Percentiles rank a stretch among this genome's conserved stretches.
These are phyloP conservation scores for Fusarium circinatum DNA, from an alignment of 2,329 filamentous ascomycete species.

Conservation along the genomic window DNA sequence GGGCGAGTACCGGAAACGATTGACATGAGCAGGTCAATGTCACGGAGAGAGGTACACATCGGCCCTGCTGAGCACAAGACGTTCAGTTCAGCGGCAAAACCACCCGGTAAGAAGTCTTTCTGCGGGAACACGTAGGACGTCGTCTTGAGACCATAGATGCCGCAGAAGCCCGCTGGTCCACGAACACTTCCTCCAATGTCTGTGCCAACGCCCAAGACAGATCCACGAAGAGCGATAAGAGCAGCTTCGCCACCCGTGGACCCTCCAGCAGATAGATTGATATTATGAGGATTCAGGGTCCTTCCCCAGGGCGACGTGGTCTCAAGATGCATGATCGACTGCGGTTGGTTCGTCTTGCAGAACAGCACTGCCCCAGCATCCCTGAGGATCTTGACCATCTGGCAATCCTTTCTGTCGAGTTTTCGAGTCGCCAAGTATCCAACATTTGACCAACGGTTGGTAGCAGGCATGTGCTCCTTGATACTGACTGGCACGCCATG, in stretches of 20 bases:
- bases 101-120: conserved; percentile 37
- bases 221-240: conserved; percentile 52
- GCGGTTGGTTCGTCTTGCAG: conserved; percentile 70
- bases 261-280: conserved; percentile 68
- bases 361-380: conserved; percentile 62
- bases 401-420: conserved; percentile 61
- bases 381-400: conserved; percentile 66
- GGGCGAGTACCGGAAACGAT: conserved; percentile 40
- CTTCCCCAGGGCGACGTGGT: conserved; percentile 68
- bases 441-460: conserved; percentile 58
- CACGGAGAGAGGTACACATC: conserved; percentile 47
- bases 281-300: conserved; percentile 69
- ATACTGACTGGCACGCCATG: conserved; percentile 43
- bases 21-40: conserved; percentile 50
- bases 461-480: conserved; percentile 66
- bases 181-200: conserved; percentile 53
- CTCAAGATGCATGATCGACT: conserved; percentile 64
- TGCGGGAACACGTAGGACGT: conserved; percentile 42
- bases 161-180: conserved; percentile 44
- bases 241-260: conserved; percentile 66
- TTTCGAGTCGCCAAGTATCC: conserved; percentile 62
- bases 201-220: conserved; percentile 51
- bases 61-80: conserved; percentile 49
- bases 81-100: conserved; percentile 47
- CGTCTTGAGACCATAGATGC: conserved; percentile 41